Evolutionary conservation across 495 filamentous ascomycete genomes (phyloP).

Genomic region (Penicillium pancosmium): DNA sequence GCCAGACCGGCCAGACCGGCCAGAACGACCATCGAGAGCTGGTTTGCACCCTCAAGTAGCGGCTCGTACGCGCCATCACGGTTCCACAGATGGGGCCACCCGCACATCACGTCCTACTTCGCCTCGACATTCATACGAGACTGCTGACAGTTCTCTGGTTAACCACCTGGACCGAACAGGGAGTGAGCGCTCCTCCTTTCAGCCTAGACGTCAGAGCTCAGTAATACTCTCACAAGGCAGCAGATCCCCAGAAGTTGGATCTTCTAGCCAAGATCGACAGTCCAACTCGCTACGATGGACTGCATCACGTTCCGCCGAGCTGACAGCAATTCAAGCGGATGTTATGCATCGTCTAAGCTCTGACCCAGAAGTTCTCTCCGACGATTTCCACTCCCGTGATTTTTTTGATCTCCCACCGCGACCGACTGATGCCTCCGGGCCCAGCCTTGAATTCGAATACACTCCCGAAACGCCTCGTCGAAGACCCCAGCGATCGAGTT

Average conservation of each 20-base stretch:
- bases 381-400: constrained; percentile 9
- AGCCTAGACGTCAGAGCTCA: constrained; percentile 48
- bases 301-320: constrained; percentile 36
- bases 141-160: constrained; percentile 33
- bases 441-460: constrained; percentile 16
- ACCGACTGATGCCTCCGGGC: constrained; percentile 20
- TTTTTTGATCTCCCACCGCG: constrained; percentile 1
- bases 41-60: constrained; percentile 30
- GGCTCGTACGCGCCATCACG: constrained; percentile 38
- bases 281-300: constrained; percentile 43
- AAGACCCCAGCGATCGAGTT: constrained; percentile 38
- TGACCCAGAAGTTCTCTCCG: constrained; percentile 13
- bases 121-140: constrained; percentile 31
- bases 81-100: constrained; percentile 43
- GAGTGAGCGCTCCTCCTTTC: constrained; percentile 36
- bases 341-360: constrained; percentile 16
- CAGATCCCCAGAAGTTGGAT: constrained; percentile 23
- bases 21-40: constrained; percentile 35
- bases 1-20: constrained; percentile 38
- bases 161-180: constrained; percentile 29
- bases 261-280: constrained; percentile 35
- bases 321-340: constrained; percentile 30
- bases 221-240: constrained; percentile 46
- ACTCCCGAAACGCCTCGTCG: constrained; percentile 25
- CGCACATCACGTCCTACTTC: constrained; percentile 45